Conservation (phyloP, 176 grass and related monocot species). For the Luzula sylvatica region DNA sequence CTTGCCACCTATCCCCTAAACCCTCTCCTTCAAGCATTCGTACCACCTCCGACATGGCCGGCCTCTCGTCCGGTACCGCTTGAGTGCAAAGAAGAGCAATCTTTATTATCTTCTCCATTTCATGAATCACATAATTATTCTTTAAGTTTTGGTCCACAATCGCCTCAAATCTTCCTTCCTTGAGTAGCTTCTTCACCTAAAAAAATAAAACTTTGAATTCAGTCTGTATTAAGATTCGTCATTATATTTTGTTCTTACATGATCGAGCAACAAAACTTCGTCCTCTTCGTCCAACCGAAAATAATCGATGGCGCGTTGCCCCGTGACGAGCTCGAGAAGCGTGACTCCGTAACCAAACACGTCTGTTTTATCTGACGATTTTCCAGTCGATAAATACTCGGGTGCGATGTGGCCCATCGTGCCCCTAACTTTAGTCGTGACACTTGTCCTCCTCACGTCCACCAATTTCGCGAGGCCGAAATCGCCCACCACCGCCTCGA, state of each 20-base stretch:
- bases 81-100: slow-evolving; percentile 83
- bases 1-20: slow-evolving; percentile 43
- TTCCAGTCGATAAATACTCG: slow-evolving; percentile 73
- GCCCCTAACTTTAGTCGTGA: slow-evolving; percentile 52
- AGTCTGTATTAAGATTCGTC: too few species aligned
- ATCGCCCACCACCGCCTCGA: slow-evolving; percentile 77
- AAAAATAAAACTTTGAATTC: neutral
- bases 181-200: slow-evolving; percentile 46
- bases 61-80: slow-evolving; percentile 33
- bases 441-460: slow-evolving; percentile 58
- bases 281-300: slow-evolving; percentile 40
- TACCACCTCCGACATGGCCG: slow-evolving; percentile 74
- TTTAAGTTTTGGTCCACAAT: slow-evolving; percentile 52
- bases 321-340: slow-evolving; percentile 68
- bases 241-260: slow-evolving; percentile 34
- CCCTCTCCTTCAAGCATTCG: slow-evolving; percentile 68
- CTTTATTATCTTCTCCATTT: slow-evolving; percentile 42
- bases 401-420: slow-evolving; percentile 91
- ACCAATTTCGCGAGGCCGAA: slow-evolving; percentile 71
- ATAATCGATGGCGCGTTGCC: slow-evolving; percentile 46
- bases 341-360: slow-evolving; percentile 79
- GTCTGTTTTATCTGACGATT: slow-evolving; percentile 83
- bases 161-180: slow-evolving; percentile 27
- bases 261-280: slow-evolving; percentile 62
- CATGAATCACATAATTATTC: slow-evolving; percentile 22